These are phyloP conservation scores for Eragrostis tef DNA, from an alignment of 202 grass and related monocot genomes.

Conservation along the genomic window DNA sequence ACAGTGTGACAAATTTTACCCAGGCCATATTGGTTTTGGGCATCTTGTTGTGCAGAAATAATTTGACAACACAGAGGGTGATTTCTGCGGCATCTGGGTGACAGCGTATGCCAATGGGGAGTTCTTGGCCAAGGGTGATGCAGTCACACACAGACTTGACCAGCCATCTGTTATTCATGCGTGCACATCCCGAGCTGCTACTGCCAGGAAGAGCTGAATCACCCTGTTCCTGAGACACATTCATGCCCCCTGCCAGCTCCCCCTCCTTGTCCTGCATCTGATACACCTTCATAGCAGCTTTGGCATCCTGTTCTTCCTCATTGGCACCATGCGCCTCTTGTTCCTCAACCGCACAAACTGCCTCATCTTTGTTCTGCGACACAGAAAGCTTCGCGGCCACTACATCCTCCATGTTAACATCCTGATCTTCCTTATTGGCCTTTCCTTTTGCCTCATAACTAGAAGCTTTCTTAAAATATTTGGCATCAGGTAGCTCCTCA, in stretches of 20 bases:
- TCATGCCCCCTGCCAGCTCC: too few species aligned
- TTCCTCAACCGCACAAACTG: neutral
- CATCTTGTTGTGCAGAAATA: constrained; percentile 31
- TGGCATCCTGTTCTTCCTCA: neutral
- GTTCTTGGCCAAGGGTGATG: neutral
- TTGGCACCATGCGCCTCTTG: neutral
- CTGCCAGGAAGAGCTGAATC: too few species aligned
- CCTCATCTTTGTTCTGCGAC: neutral
- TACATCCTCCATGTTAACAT: too few species aligned
- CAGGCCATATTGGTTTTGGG: constrained; percentile 30
- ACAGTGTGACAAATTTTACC: constrained; percentile 30
- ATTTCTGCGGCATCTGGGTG: constrained; percentile 50
- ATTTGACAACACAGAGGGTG: constrained; percentile 40
- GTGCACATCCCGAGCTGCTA: neutral
- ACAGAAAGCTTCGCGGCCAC: neutral
- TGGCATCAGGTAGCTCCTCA: too few species aligned
- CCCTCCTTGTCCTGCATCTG: too few species aligned
- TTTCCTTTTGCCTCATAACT: neutral
- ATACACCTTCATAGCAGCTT: neutral
- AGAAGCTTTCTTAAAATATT: neutral
- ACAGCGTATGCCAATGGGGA: constrained; percentile 2
- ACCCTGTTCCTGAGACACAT: too few species aligned
- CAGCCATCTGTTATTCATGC: constrained; percentile 43
- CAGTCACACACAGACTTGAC: constrained; percentile 36
- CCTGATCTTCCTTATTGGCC: too few species aligned